These are phyloP conservation scores for Hagleromyces aurorensis DNA, from an alignment of 805 yeast genomes.

Conservation along the genomic window DNA sequence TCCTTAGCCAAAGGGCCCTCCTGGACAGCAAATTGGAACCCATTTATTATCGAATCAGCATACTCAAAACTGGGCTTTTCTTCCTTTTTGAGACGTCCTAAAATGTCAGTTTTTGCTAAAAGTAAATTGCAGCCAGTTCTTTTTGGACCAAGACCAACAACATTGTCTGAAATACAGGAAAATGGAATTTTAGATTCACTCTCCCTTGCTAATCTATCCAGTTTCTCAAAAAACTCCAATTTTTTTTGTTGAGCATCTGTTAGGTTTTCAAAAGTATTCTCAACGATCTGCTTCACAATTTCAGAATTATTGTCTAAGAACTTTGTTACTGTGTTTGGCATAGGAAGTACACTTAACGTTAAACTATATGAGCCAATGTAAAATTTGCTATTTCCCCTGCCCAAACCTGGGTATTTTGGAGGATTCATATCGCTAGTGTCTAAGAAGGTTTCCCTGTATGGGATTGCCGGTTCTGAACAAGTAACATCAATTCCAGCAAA, in stretches of 20 bases:
- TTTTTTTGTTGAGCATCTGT: no score
- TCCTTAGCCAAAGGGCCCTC: constrained; percentile 90
- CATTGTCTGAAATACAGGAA: constrained; percentile 32
- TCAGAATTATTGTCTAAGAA: constrained; percentile 42
- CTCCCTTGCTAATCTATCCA: no score
- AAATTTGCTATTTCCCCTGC: constrained; percentile 44
- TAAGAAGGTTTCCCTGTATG: constrained; percentile 79
- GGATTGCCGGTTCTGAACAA: constrained; percentile 87
- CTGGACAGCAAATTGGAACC: constrained; percentile 72
- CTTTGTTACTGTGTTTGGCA: constrained; percentile 43
- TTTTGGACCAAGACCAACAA: constrained; percentile 71
- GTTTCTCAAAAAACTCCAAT: no score
- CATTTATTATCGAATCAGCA: constrained; percentile 65
- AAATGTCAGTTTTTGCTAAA: constrained; percentile 33
- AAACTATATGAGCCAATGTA: constrained; percentile 43
- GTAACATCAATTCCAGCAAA: constrained; percentile 88
- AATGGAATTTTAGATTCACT: no score
- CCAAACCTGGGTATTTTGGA: constrained; percentile 37
- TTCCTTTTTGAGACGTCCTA: constrained; percentile 31
- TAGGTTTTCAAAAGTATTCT: constrained; percentile 9
- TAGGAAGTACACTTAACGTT: constrained; percentile 41
- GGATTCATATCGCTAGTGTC: constrained; percentile 44
- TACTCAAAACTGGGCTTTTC: constrained; percentile 29
- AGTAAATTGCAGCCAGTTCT: constrained; percentile 69
- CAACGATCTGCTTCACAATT: constrained; percentile 32